Base-by-base conservation (phyloP, 1,284 basidiomycete species). In the Waitea zeae region DNA sequence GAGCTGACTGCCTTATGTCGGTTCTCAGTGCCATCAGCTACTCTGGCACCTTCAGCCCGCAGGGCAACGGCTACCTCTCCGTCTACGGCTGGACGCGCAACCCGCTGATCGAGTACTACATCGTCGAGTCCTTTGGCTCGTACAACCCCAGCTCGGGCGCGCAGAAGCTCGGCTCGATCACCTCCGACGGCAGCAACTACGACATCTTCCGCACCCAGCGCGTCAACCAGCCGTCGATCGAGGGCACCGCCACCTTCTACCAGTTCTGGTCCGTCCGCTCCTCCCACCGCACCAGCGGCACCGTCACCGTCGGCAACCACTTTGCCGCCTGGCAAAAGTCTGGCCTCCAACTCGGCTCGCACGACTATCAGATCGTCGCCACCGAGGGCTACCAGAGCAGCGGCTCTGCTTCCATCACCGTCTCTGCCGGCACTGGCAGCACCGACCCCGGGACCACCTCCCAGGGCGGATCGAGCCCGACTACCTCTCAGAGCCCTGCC, bases 341-440 rank as follows among this genome's bases (percentile, higher is more conserved):
- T 20, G 56, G 55, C 5, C 43, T 58, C 50, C 30, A 30, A 5
- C 37, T 59, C 37, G 57, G 57, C 17, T 41, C 49, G 28, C 47
- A 46, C 46, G 54, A 58, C 46, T 56, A 56, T 43, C 54, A 56
- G 48, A 51, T 59, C 33, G 33, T 59, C 35, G 53, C 54, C 29
- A 53, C 53, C 17, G 56, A 57, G 37, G 56, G 55, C 12, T 57
- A 55, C 45, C 40, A 42, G 36, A 47, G 44, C 41, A 50, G 41
- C 34, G 53, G 52, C 1, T 46, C 45, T 12, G 37, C 47, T 22
- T 39, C 17, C 15, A 45, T 54, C 34, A 53, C 50, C 24, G 52
- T 26, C 24, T 9, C 24, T n/a, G 24, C 24, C 9, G 24, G 24
- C 24, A n/a, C 9, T 7, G 7, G 9, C 24, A 26, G 24, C 24